Percentiles rank a stretch among this genome's conserved stretches.
Evolutionary conservation across 306 rosid genomes (phyloP).

Genomic region (Begonia peltatifolia): DNA sequence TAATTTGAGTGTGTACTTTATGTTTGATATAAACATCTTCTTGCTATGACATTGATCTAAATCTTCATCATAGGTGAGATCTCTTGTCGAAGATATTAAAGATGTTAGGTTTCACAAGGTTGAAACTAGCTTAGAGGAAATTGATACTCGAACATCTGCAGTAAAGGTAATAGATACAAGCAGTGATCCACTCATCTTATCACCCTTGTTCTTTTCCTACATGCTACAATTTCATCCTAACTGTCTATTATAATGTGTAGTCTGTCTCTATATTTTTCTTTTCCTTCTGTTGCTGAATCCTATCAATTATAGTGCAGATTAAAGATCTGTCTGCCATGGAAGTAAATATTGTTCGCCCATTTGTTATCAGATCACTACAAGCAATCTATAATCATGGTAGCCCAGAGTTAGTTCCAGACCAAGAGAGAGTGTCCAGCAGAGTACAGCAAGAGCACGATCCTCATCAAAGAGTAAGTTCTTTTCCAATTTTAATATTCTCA

Average conservation of each 20-base stretch:
- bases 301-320: conserved; percentile 28
- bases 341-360: conserved; percentile 92
- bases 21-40: conserved; percentile 2
- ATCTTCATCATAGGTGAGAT: conserved; percentile 47
- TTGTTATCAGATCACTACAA: conserved; percentile 77
- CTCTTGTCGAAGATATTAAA: conserved; percentile 84
- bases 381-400: conserved; percentile 84
- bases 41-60: conserved; percentile 12
- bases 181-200: neutral
- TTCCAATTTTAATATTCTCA: neutral
- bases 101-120: conserved; percentile 91
- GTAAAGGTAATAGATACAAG: conserved; percentile 41
- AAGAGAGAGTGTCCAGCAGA: conserved; percentile 52
- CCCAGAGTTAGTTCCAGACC: conserved; percentile 77
- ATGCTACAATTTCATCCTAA: neutral
- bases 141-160: conserved; percentile 78
- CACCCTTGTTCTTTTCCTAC: conserved; percentile 6
- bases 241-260: no score
- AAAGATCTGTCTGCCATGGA: conserved; percentile 93
- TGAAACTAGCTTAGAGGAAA: conserved; percentile 72
- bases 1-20: conserved; percentile 5
- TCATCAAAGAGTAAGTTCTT: conserved; percentile 57
- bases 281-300: conserved; percentile 5
- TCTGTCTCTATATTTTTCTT: neutral
- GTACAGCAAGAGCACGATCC: conserved; percentile 50